Evolutionary conservation across 148 eudicot species (phyloP), one percentile per base, ranked within the genome.

Genomic region (Chenopodium suecicum): DNA sequence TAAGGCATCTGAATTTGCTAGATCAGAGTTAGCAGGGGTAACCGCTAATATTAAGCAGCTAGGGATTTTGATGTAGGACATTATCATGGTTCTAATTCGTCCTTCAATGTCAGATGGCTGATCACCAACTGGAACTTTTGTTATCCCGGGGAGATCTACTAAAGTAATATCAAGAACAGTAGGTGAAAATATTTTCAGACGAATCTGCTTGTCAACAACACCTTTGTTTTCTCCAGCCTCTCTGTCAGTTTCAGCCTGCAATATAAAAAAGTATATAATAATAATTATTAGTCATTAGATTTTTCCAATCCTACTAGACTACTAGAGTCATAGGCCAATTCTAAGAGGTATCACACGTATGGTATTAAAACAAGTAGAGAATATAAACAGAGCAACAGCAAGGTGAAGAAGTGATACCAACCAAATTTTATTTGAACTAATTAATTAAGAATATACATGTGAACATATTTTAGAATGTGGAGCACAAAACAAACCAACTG

Each of bases 121-220:
- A 79, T 94, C 98, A 83, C 98, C 98, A 82, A 94, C 98, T 70
- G 98, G 97, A 84, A 94, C 98, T 85, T 91, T 94, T 27, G 98
- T 94, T 79, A 94, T 75, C 23, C 98, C 98, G 0, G 98, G 97
- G 74, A 94, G 91, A 86, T 94, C 98, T 63, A 94, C 98, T 76
- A 94, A 88, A 66, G 97, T 94, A 62, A 94, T 93, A 83, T 94
- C 95, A 73, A 94, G 95, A 89, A 93, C 98, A 86, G 90, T 93
- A 4, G 98, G 97, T 14, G 98, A 94, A 81, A 87, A 89, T 54
- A 91, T 94, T 88, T 94, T 93, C 13, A 94, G 85, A 27, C 97
- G 94, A 58, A 94, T 93, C 81, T 89, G 95, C 88, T 89, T 93
- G 83, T 94, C 98, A 48, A 91, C 78, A 77, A 94, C 92, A 71